Percentiles rank a stretch among this genome's conserved stretches.
phyloP scores from a whole-genome alignment of 331 rosid species.

The Pyrus hybrid region DNA sequence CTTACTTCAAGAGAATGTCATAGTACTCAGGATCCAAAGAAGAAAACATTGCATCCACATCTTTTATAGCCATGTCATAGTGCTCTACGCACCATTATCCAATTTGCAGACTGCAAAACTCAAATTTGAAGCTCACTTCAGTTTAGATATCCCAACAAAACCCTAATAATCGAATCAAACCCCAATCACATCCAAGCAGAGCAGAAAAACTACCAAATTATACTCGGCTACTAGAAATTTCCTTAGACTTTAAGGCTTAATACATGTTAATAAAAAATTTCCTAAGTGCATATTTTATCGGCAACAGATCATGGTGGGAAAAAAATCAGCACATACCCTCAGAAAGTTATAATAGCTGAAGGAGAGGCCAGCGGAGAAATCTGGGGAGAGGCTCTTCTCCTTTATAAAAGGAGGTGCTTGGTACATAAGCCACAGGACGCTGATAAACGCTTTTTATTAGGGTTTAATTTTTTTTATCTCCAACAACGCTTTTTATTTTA shows the following conservation, averaged over 20 bases:
- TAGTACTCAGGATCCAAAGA: slow-evolving; percentile 96
- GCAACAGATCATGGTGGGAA: not conserved
- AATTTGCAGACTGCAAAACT: slow-evolving; percentile 70
- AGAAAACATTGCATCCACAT: slow-evolving; percentile 90
- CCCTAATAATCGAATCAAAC: not conserved
- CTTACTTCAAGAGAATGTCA: slow-evolving; percentile 94
- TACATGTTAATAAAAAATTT: not conserved
- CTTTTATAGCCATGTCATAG: slow-evolving; percentile 95
- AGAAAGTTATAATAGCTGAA: slow-evolving; percentile 63
- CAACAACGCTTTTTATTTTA: too few species aligned
- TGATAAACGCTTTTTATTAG: too few species aligned
- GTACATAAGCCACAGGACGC: slow-evolving; percentile 81
- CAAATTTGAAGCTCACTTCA: not conserved
- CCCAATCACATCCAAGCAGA: not conserved
- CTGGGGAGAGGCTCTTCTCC: slow-evolving; percentile 52
- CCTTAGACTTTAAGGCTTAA: not conserved
- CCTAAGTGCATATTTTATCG: not conserved
- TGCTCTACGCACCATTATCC: slow-evolving; percentile 95
- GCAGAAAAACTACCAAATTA: not conserved
- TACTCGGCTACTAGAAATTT: not conserved
- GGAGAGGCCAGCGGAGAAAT: slow-evolving; percentile 29
- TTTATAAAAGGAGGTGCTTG: slow-evolving; percentile 67
- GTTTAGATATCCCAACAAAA: not conserved
- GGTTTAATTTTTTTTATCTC: too few species aligned
- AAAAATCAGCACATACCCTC: slow-evolving; percentile 38